Evolutionary conservation across 2,329 filamentous ascomycete genomes (phyloP).

Genomic region (Botrytis elliptica): DNA sequence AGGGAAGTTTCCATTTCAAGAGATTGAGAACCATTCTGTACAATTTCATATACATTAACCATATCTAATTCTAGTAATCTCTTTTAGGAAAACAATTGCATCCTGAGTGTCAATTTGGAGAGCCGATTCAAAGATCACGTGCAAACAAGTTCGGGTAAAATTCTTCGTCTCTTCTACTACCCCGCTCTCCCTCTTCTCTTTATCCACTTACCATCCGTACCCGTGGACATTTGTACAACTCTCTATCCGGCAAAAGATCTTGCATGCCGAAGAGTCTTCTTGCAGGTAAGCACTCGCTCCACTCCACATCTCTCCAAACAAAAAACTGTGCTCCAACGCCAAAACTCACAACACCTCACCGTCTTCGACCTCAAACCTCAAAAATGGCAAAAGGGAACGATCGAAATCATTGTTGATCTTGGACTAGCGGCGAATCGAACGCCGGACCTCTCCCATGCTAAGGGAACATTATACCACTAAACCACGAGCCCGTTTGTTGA

Average conservation of each 20-base stretch:
- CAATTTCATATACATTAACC: neutral
- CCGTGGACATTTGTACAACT: neutral
- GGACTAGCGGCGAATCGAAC: neutral
- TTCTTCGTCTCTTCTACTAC: neutral
- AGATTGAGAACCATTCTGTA: neutral
- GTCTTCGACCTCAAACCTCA: neutral
- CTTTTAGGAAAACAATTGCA: neutral
- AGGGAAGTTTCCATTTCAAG: neutral
- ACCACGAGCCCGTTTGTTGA: too few relatives aligned
- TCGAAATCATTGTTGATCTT: fast-evolving
- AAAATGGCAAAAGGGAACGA: neutral
- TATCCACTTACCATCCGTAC: neutral
- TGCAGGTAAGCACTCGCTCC: neutral
- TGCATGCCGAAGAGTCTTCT: neutral
- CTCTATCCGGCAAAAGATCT: neutral
- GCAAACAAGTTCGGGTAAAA: neutral
- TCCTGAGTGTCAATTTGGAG: neutral
- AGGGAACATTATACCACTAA: neutral
- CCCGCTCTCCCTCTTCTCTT: neutral
- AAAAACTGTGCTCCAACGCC: neutral
- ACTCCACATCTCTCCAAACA: neutral
- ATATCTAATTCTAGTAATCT: neutral
- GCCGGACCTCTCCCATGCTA: neutral
- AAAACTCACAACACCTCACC: neutral
- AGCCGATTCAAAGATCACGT: neutral